A percentile compares a stretch with the other conserved stretches of the same genome.
phyloP scores from a whole-genome alignment of 1,139 yeast genomes.

The Hyphopichia pseudoburtonii region DNA sequence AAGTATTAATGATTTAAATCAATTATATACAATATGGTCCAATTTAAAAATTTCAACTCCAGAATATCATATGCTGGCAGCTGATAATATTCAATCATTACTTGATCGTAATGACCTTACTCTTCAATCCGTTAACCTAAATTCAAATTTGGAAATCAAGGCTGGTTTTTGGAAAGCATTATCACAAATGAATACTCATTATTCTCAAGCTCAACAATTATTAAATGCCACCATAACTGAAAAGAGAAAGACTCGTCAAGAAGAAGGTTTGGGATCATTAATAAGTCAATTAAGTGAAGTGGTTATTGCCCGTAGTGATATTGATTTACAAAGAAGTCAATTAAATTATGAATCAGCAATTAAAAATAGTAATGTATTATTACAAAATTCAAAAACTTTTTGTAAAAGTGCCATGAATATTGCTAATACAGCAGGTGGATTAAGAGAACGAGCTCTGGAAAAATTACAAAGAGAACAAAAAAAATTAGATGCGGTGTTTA shows the following conservation, averaged over 20 bases:
- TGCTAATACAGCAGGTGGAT: constrained; percentile 49
- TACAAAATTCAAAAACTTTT: constrained; percentile 40
- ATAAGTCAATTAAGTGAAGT: constrained; percentile 44
- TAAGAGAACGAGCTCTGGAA: constrained; percentile 48
- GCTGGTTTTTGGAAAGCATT: constrained; percentile 39
- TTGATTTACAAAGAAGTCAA: constrained; percentile 50
- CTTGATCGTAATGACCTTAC: constrained; percentile 37
- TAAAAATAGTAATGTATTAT: constrained; percentile 27
- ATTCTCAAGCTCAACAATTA: constrained; percentile 40
- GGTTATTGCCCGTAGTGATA: constrained; percentile 51
- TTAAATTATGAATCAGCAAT: constrained; percentile 29
- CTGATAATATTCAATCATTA: constrained; percentile 44
- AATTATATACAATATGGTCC: constrained; percentile 26
- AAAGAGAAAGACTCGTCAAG: constrained; percentile 19
- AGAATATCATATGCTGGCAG: constrained; percentile 39
- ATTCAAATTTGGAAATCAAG: constrained; percentile 9
- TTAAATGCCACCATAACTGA: constrained; percentile 18
- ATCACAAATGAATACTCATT: constrained; percentile 33
- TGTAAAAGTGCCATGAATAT: constrained; percentile 48
- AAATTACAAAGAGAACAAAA: constrained; percentile 42
- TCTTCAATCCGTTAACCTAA: constrained; percentile 7
- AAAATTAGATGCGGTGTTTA: constrained; percentile 43
- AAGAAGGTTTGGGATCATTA: constrained; percentile 32
- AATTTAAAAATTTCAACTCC: constrained; percentile 19
- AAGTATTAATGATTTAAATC: constrained; percentile 14